Percentiles rank a stretch among this genome's conserved stretches.
These are phyloP conservation scores for Pseudogymnoascus sp. DNA, from an alignment of 2,329 filamentous ascomycete genomes.

Conservation along the genomic window DNA sequence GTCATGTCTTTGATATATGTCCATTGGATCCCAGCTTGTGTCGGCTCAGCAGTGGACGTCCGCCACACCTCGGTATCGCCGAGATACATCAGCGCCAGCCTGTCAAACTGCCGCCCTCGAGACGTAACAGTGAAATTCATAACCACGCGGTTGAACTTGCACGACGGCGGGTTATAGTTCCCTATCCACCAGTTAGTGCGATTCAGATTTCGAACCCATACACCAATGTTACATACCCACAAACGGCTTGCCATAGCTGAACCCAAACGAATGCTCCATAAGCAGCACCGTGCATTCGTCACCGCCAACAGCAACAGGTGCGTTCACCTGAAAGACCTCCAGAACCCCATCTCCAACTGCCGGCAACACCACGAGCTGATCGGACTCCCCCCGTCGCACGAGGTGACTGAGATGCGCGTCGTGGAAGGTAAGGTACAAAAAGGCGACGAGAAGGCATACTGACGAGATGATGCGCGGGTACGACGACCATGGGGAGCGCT, in stretches of 20 bases:
- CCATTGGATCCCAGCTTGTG: conserved; percentile 62
- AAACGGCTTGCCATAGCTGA: conserved; percentile 66
- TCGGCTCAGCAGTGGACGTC: conserved; percentile 76
- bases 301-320: conserved; percentile 43
- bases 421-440: neutral
- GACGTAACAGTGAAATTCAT: conserved; percentile 71
- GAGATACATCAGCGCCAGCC: conserved; percentile 67
- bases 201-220: conserved; percentile 9
- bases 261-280: conserved; percentile 63
- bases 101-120: conserved; percentile 66
- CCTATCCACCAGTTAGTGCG: conserved; percentile 33
- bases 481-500: neutral
- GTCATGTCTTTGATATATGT: conserved; percentile 74
- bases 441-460: neutral
- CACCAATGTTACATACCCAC: conserved; percentile 46
- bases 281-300: conserved; percentile 46
- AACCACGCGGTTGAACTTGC: conserved; percentile 63
- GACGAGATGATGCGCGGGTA: neutral
- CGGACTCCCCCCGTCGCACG: neutral
- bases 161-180: conserved; percentile 57
- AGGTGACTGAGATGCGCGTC: neutral
- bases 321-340: conserved; percentile 61
- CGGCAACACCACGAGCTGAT: neutral
- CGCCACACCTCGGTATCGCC: conserved; percentile 74
- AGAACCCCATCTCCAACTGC: conserved; percentile 31